Conservation (phyloP, 176 grass and related monocot species). For the Rhynchospora tenuis region DNA sequence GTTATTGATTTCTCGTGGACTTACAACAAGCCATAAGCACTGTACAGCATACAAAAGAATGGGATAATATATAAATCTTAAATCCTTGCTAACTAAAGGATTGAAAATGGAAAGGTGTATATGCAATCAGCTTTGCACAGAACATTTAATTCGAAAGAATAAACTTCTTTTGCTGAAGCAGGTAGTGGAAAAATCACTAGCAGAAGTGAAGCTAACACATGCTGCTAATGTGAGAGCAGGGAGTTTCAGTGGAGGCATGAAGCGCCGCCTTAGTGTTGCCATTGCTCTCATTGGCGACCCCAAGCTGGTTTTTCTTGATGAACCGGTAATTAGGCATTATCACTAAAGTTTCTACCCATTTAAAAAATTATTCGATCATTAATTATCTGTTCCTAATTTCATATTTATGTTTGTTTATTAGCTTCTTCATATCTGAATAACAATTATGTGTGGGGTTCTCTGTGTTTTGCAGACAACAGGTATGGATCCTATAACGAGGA, state of each 20-base stretch:
- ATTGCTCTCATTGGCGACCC: constrained; percentile 90
- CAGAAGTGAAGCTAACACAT: constrained; percentile 81
- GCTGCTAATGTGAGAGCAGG: constrained; percentile 79
- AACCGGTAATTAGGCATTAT: constrained; percentile 49
- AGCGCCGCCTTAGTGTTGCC: constrained; percentile 83
- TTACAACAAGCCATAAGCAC: background rate
- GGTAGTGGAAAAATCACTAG: constrained; percentile 75
- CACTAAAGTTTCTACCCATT: background rate
- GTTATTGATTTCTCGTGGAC: background rate
- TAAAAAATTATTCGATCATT: background rate
- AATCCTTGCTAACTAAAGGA: background rate
- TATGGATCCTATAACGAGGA: constrained; percentile 99
- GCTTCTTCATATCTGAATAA: background rate
- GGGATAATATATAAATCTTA: background rate
- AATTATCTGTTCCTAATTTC: background rate
- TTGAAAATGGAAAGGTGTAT: background rate
- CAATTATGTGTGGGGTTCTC: background rate
- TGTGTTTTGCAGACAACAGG: constrained; percentile 64
- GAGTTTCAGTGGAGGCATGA: constrained; percentile 97
- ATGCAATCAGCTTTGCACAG: background rate
- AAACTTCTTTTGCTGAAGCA: constrained; percentile 21
- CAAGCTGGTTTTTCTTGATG: constrained; percentile 90
- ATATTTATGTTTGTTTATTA: background rate
- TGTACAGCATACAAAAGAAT: background rate
- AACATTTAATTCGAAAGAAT: background rate